Conservation (phyloP, 306 rosid genomes). For the Vigna reflexopilosa region DNA sequence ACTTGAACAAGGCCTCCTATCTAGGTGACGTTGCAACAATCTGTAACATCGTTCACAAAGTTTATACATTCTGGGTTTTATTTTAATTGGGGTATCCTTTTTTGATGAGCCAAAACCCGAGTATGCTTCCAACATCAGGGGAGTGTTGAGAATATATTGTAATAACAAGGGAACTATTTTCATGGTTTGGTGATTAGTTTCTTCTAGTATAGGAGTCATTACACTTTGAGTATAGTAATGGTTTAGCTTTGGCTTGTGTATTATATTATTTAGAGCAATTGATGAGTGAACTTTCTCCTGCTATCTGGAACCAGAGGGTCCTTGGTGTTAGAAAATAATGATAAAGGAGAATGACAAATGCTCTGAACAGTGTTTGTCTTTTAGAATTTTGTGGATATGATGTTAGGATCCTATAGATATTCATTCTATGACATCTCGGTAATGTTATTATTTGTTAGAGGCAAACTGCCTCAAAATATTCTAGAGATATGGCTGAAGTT, state of each 20-base stretch:
- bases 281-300: conserved; percentile 8
- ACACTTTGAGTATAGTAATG: neutral
- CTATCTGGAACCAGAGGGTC: neutral
- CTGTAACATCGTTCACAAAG: neutral
- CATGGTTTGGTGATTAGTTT: neutral
- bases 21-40: neutral
- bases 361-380: neutral
- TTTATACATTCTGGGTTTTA: neutral
- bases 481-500: neutral
- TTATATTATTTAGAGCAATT: conserved; percentile 12
- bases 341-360: neutral
- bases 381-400: too few relatives aligned
- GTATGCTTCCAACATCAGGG: neutral
- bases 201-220: conserved; percentile 4
- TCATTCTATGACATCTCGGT: too few relatives aligned
- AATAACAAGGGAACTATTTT: neutral
- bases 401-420: too few relatives aligned
- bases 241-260: conserved; percentile 6
- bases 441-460: neutral
- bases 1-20: neutral
- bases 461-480: neutral
- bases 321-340: neutral
- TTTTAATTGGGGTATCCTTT: neutral
- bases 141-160: neutral
- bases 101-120: neutral